These are phyloP conservation scores for Tetragonia tetragonoides DNA, from an alignment of 148 eudicot genomes.

Conservation along the genomic window DNA sequence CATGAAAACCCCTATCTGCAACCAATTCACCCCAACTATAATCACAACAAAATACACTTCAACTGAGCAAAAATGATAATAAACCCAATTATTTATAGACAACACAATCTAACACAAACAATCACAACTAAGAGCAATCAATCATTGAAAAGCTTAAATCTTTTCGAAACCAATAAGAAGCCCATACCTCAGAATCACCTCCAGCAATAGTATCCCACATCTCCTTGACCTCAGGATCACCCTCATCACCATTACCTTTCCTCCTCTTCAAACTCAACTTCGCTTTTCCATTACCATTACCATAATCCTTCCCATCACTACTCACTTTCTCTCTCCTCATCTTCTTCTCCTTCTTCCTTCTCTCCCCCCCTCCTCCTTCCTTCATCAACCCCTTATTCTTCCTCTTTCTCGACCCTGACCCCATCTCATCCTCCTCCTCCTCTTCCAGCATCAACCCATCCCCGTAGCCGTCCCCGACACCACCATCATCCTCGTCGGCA, in stretches of 20 bases:
- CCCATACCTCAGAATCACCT: conserved; percentile 78
- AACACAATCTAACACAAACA: neutral
- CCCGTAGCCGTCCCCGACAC: conserved; percentile 9
- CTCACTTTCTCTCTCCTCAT: conserved; percentile 42
- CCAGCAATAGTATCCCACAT: conserved; percentile 98
- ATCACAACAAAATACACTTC: neutral
- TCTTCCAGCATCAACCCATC: conserved; percentile 27
- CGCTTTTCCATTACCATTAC: conserved; percentile 27
- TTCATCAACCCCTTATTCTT: conserved; percentile 45
- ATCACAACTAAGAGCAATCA: neutral
- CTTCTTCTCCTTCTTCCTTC: conserved; percentile 46
- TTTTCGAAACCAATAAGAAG: neutral
- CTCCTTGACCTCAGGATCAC: conserved; percentile 81
- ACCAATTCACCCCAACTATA: neutral
- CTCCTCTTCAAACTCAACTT: conserved; percentile 51
- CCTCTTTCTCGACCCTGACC: conserved; percentile 47
- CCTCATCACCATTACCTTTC: conserved; percentile 47
- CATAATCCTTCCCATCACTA: conserved; percentile 16
- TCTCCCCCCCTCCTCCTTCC: conserved; percentile 30
- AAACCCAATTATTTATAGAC: too few species aligned
- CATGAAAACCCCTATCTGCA: neutral
- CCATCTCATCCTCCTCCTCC: conserved; percentile 38
- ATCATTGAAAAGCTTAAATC: neutral
- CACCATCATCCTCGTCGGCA: conserved; percentile 42
- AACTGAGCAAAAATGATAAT: too few species aligned